These are phyloP conservation scores for Polytolypa hystricis DNA, from an alignment of 2,329 filamentous ascomycete genomes.

Conservation along the genomic window DNA sequence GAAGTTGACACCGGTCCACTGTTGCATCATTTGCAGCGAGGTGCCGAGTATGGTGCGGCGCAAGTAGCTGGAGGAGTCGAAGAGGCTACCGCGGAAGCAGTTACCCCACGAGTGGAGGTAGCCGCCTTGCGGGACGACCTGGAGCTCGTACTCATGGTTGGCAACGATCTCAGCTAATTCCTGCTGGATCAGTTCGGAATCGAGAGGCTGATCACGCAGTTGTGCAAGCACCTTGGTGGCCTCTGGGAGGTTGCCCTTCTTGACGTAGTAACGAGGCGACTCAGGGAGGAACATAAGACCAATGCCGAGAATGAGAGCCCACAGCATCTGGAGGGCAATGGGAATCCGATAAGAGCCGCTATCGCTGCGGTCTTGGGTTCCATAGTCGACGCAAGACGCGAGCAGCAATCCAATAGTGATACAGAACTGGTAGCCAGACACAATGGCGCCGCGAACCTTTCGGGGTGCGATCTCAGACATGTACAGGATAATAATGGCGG, in stretches of 20 bases:
- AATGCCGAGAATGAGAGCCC: slow-evolving; percentile 61
- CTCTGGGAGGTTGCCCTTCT: slow-evolving; percentile 56
- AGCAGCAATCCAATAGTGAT: slow-evolving; percentile 70
- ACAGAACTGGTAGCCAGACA: slow-evolving; percentile 76
- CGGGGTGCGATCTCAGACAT: slow-evolving; percentile 70
- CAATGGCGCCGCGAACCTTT: slow-evolving; percentile 67
- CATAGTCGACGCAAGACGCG: slow-evolving; percentile 64
- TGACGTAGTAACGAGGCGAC: slow-evolving; percentile 76
- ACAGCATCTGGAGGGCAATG: slow-evolving; percentile 68
- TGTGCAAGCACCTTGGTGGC: slow-evolving; percentile 53
- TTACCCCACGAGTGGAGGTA: slow-evolving; percentile 59
- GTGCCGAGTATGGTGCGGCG: slow-evolving; percentile 61
- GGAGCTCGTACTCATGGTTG: slow-evolving; percentile 76
- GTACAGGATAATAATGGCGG: slow-evolving; percentile 71
- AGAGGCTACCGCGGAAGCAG: slow-evolving; percentile 48
- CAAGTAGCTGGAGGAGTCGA: slow-evolving; percentile 43
- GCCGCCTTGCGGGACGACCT: slow-evolving; percentile 52
- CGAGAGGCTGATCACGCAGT: slow-evolving; percentile 61
- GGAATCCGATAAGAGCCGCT: slow-evolving; percentile 68
- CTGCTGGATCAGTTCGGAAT: slow-evolving; percentile 63
- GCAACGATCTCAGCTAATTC: slow-evolving; percentile 79
- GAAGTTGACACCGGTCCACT: slow-evolving; percentile 81
- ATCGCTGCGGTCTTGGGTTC: slow-evolving; percentile 49
- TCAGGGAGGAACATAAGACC: slow-evolving; percentile 72
- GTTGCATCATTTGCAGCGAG: slow-evolving; percentile 71